Conservation (phyloP, 2,329 filamentous ascomycete species). For the Dendrostoma leiphaemia region DNA sequence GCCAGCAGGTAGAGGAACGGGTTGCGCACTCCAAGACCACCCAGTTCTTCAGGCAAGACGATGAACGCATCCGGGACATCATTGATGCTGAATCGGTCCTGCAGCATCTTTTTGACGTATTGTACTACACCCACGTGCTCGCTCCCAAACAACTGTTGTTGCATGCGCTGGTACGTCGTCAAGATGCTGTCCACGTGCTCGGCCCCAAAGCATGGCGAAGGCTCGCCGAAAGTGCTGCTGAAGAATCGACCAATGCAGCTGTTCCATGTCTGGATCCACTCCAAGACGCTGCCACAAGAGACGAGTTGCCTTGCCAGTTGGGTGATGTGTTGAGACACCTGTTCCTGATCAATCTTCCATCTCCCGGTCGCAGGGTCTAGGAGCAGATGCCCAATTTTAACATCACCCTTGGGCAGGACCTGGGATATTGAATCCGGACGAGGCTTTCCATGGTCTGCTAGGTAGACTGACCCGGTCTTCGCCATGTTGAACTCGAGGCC, state of each 20-base stretch:
- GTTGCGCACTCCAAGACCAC: not conserved
- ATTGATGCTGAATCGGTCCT: not conserved
- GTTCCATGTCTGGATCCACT: conserved; percentile 44
- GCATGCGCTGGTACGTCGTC: not conserved
- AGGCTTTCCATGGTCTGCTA: no score
- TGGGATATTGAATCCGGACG: conserved; percentile 14
- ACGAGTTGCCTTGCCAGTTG: conserved; percentile 55
- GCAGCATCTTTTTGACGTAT: not conserved
- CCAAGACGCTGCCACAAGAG: conserved; percentile 44
- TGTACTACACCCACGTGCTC: not conserved
- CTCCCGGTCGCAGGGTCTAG: conserved; percentile 44
- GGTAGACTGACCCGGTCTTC: conserved; percentile 39
- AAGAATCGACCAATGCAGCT: conserved; percentile 46
- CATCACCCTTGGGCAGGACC: conserved; percentile 26
- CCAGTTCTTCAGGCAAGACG: not conserved
- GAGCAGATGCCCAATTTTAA: conserved; percentile 55
- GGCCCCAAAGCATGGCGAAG: not conserved
- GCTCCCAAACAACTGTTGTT: not conserved
- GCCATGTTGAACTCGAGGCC: conserved; percentile 39
- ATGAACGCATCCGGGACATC: not conserved
- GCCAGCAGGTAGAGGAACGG: not conserved
- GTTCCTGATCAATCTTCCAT: conserved; percentile 52
- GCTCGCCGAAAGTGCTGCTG: conserved; percentile 40
- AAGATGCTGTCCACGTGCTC: not conserved
- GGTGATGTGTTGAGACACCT: conserved; percentile 51